These are phyloP conservation scores for Achaetomiella virescens DNA, from an alignment of 495 filamentous ascomycete genomes.

Conservation along the genomic window DNA sequence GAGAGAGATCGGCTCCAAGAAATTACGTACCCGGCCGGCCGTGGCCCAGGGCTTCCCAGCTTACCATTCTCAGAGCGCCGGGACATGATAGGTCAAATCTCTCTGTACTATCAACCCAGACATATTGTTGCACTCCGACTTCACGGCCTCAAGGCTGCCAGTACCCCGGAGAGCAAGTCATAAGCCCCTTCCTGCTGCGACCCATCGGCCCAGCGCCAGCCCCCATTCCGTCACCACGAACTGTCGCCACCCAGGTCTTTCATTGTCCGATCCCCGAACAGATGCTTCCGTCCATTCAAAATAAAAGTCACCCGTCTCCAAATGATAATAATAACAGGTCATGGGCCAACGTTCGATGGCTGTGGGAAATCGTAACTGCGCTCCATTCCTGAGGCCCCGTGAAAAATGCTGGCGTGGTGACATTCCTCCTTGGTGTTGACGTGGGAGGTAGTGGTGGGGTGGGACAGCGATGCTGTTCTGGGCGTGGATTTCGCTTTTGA, in stretches of 20 bases:
- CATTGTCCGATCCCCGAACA: neutral
- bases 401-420: neutral
- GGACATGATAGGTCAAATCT: conserved; percentile 29
- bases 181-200: neutral
- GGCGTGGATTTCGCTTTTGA: neutral
- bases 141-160: conserved; percentile 5
- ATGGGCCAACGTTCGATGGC: neutral
- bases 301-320: neutral
- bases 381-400: too few relatives aligned
- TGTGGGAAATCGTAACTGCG: too few relatives aligned
- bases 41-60: conserved; percentile 21
- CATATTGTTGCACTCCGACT: conserved; percentile 8
- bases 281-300: neutral
- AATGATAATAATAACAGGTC: too few relatives aligned
- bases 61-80: conserved; percentile 8
- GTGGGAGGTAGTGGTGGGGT: neutral
- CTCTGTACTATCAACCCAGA: conserved; percentile 11
- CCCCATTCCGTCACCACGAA: neutral
- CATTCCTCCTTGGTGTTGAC: neutral
- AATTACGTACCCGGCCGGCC: conserved; percentile 32
- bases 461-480: neutral
- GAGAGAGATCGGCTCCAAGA: conserved; percentile 30
- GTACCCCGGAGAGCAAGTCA: neutral
- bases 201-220: neutral
- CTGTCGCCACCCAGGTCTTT: conserved; percentile 4